A percentile compares a stretch with the other conserved stretches of the same genome.
Evolutionary conservation across 495 filamentous ascomycete genomes (phyloP).

Genomic region (Oidiodendron maius): DNA sequence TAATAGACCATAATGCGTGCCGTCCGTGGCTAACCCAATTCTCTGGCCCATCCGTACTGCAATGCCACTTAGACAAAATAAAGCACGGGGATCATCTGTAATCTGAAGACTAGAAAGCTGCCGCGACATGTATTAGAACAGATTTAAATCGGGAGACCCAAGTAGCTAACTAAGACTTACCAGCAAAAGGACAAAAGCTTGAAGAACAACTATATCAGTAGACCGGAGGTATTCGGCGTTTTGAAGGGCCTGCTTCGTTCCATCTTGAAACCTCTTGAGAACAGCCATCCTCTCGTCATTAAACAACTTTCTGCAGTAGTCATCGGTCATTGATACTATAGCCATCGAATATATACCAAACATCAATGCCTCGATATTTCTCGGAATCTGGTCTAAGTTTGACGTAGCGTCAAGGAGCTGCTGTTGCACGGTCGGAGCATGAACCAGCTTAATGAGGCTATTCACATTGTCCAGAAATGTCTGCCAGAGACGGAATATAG

Average conservation of each 20-base stretch:
- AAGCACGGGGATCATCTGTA: slow-evolving; percentile 32
- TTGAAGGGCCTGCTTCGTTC: slow-evolving; percentile 36
- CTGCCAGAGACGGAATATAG: slow-evolving; percentile 42
- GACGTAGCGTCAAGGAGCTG: slow-evolving; percentile 35
- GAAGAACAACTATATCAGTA: slow-evolving; percentile 47
- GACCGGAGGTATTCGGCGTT: slow-evolving; percentile 43
- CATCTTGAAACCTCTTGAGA: slow-evolving; percentile 31
- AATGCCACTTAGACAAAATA: slow-evolving; percentile 36
- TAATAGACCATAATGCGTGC: slow-evolving; percentile 39
- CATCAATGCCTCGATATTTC: slow-evolving; percentile 38
- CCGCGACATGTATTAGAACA: slow-evolving; percentile 1
- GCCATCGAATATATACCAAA: slow-evolving; percentile 44
- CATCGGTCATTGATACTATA: slow-evolving; percentile 23
- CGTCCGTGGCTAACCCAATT: slow-evolving; percentile 44
- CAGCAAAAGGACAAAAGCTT: slow-evolving; percentile 53
- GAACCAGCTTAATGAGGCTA: slow-evolving; percentile 39
- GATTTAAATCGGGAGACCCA: too few species aligned
- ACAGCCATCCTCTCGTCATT: slow-evolving; percentile 33
- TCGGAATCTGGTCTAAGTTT: slow-evolving; percentile 27
- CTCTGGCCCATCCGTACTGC: slow-evolving; percentile 39
- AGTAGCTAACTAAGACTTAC: slow-evolving; percentile 26
- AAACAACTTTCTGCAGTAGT: slow-evolving; percentile 32
- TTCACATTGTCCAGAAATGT: slow-evolving; percentile 46
- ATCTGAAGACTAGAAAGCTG: slow-evolving; percentile 16
- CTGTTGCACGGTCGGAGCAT: slow-evolving; percentile 42